Conservation (phyloP, 768 basidiomycete genomes). For the Suillus subaureus region DNA sequence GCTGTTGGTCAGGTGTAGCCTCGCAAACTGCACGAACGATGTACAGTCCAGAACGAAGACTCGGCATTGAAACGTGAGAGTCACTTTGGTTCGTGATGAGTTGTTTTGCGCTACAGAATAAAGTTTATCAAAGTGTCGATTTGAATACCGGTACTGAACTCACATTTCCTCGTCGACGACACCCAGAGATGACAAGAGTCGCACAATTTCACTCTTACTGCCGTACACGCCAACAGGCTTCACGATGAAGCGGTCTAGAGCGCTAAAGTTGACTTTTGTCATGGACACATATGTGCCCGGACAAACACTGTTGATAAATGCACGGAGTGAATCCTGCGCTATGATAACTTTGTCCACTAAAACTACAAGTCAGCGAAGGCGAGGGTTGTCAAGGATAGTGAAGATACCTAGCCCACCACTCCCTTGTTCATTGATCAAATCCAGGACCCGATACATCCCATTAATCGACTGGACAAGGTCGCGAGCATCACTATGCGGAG, state of each 20-base stretch:
- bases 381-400: background rate
- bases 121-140: conserved; percentile 5
- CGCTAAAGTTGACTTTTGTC: conserved; percentile 58
- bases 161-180: conserved; percentile 44
- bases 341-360: conserved; percentile 68
- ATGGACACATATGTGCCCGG: conserved; percentile 56
- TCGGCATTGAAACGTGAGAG: conserved; percentile 17
- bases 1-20: conserved; percentile 20
- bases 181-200: conserved; percentile 41
- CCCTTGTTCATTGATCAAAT: conserved; percentile 52
- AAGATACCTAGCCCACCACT: conserved; percentile 54
- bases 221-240: conserved; percentile 63
- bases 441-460: conserved; percentile 56
- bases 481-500: conserved; percentile 15
- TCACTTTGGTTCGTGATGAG: conserved; percentile 6
- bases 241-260: conserved; percentile 46
- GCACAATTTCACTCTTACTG: conserved; percentile 50
- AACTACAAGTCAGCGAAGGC: background rate
- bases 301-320: conserved; percentile 48
- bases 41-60: conserved; percentile 53
- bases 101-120: conserved; percentile 7
- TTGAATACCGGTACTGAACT: conserved; percentile 17
- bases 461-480: conserved; percentile 36
- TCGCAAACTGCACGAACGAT: conserved; percentile 27
- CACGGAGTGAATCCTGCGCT: conserved; percentile 47